Percentiles rank a stretch among this genome's conserved stretches.
Conservation (phyloP, 2,329 filamentous ascomycete species). For the Neocatenulostroma microsporum region DNA sequence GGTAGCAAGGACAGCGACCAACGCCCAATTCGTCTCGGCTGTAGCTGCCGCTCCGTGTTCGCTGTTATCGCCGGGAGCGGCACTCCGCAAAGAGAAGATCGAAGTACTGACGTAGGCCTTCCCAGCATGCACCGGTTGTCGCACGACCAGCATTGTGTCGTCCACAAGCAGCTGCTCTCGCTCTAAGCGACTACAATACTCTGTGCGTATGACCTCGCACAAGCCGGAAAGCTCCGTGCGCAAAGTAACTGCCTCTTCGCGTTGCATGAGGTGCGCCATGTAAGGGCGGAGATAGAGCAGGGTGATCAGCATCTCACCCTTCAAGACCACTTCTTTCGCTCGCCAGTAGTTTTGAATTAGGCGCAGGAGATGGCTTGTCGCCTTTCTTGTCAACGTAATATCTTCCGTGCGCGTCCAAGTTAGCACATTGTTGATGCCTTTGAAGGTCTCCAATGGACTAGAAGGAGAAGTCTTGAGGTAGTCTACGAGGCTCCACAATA, state of each 20-base stretch:
- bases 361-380: constrained; percentile 58
- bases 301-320: constrained; percentile 66
- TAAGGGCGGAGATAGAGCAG: constrained; percentile 53
- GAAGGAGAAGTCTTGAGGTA: constrained; percentile 45
- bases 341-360: constrained; percentile 68
- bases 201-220: constrained; percentile 61
- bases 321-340: constrained; percentile 53
- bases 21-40: constrained; percentile 26
- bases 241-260: constrained; percentile 13
- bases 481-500: constrained; percentile 25
- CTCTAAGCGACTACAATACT: constrained; percentile 66
- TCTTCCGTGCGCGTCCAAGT: constrained; percentile 61
- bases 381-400: constrained; percentile 51
- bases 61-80: no score
- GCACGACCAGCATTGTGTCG: constrained; percentile 56
- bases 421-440: constrained; percentile 65
- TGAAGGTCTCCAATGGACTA: constrained; percentile 65
- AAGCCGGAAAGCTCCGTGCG: constrained; percentile 53
- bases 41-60: no score
- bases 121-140: no score
- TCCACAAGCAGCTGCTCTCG: constrained; percentile 69
- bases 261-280: constrained; percentile 28
- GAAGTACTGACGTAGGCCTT: no score
- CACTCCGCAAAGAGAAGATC: no score
- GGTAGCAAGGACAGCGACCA: constrained; percentile 33